Conservation (phyloP, 78 protist genomes). For the Monocercomonoides exilis region DNA sequence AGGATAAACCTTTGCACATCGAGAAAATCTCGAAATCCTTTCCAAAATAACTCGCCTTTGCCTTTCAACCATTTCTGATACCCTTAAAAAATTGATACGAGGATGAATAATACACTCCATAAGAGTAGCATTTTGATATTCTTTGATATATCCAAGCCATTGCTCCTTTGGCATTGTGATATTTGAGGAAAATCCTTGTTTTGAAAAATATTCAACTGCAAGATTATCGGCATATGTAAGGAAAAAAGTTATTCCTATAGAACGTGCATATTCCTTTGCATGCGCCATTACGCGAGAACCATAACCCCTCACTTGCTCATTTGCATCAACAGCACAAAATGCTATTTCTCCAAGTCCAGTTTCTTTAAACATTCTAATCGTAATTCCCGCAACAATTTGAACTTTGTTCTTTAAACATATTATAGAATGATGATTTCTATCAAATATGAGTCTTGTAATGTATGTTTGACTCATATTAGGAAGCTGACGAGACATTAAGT, state of each 20-base stretch:
- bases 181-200: slow-evolving; percentile 21
- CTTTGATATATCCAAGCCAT: slow-evolving; percentile 31
- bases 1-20: not conserved
- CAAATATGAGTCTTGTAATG: slow-evolving; percentile 2
- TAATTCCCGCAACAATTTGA: not conserved
- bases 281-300: slow-evolving; percentile 37
- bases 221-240: slow-evolving; percentile 39
- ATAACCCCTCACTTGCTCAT: slow-evolving; percentile 19
- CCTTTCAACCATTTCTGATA: not conserved
- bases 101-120: slow-evolving; percentile 29
- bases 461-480: not conserved
- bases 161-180: not conserved
- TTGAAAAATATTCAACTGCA: slow-evolving; percentile 29
- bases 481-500: slow-evolving; percentile 1
- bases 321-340: not conserved
- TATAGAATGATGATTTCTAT: not conserved
- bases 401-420: not conserved
- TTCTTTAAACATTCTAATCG: not conserved
- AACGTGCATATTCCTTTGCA: slow-evolving; percentile 8
- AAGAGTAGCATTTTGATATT: slow-evolving; percentile 24
- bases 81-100: not conserved
- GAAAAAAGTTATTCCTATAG: not conserved
- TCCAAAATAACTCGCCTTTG: not conserved
- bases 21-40: not conserved
- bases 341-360: not conserved